Evolutionary conservation across 1,284 basidiomycete species (phyloP), one percentile per base, ranked within the genome.

Genomic region (Naganishia sp.): DNA sequence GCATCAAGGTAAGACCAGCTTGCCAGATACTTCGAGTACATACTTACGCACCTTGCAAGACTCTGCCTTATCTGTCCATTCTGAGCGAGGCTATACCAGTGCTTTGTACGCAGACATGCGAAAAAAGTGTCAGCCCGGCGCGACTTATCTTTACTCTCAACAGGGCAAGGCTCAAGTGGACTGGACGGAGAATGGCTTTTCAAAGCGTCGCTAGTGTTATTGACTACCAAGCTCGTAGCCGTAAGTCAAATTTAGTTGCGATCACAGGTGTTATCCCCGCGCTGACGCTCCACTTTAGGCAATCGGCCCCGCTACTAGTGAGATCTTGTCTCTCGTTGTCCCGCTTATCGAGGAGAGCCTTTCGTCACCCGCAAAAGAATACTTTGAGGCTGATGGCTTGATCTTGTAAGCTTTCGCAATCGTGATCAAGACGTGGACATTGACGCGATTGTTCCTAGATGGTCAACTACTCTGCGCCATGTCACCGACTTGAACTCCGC

Each of bases 381-480:
- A 88, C 71, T 84, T 95, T 55, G 92, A 95, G 68, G 85, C 87
- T 66, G 91, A 94, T 76, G 89, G 85, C 0, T 76, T 93, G 32
- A 81, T 81, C 32, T 82, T 95, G 60, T 67, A 25, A 41, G 65
- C 57, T 45, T 55, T 21, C 9, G 25, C 25, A 2, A 13, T 46
- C n/a, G 3, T 39, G 35, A 9, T 10, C 13, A 13, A 39, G 35
- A 9, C 35, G 7, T 9, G 13, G 13, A 18, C 13, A n/a, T 67
- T 67, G 58, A 67, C 35, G 17, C 25, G 32, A 21, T n/a, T n/a
- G 45, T 15, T 52, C 31, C 17, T 50, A 77, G 76, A 49, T 94
- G 92, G 92, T 82, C 85, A 60, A 82, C 85, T 21, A 85, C 88
- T 2, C 79, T 94, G 31, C 84, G 87, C 61, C 90, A 92, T 73